phyloP scores from a whole-genome alignment of 164 flowering plant genomes.

The Umbilicus rupestris region DNA sequence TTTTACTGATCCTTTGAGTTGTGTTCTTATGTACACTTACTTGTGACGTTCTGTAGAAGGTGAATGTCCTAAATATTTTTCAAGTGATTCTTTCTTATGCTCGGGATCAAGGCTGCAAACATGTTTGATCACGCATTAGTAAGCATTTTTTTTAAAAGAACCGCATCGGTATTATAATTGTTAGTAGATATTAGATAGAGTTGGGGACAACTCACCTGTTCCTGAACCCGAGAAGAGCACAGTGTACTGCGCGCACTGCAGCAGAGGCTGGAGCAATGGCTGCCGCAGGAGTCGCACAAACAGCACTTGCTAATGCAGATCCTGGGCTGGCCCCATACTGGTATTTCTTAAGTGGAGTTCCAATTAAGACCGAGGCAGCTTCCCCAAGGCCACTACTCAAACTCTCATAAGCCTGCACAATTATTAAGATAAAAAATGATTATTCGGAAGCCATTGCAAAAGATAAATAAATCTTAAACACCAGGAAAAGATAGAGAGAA shows the following conservation, averaged over 20 bases:
- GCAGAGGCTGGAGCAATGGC: slow-evolving; percentile 92
- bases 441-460: background rate
- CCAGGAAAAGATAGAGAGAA: background rate
- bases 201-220: slow-evolving; percentile 52
- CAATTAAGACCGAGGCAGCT: slow-evolving; percentile 79
- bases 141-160: background rate
- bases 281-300: slow-evolving; percentile 83
- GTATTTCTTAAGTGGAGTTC: slow-evolving; percentile 62
- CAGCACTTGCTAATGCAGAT: slow-evolving; percentile 77
- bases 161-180: background rate
- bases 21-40: slow-evolving; percentile 6
- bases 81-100: slow-evolving; percentile 77
- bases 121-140: slow-evolving; percentile 4
- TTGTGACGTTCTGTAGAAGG: slow-evolving; percentile 22
- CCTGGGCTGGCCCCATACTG: slow-evolving; percentile 82
- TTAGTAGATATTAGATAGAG: background rate
- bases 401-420: slow-evolving; percentile 69
- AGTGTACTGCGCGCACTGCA: slow-evolving; percentile 69
- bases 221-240: slow-evolving; percentile 86
- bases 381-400: slow-evolving; percentile 76
- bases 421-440: background rate
- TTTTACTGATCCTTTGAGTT: background rate
- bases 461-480: background rate
- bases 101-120: slow-evolving; percentile 89
- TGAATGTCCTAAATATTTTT: slow-evolving; percentile 64